A percentile compares a stretch with the other conserved stretches of the same genome.
Evolutionary conservation across 2,329 filamentous ascomycete genomes (phyloP).

Genomic region (Thielaviopsis cerberus): DNA sequence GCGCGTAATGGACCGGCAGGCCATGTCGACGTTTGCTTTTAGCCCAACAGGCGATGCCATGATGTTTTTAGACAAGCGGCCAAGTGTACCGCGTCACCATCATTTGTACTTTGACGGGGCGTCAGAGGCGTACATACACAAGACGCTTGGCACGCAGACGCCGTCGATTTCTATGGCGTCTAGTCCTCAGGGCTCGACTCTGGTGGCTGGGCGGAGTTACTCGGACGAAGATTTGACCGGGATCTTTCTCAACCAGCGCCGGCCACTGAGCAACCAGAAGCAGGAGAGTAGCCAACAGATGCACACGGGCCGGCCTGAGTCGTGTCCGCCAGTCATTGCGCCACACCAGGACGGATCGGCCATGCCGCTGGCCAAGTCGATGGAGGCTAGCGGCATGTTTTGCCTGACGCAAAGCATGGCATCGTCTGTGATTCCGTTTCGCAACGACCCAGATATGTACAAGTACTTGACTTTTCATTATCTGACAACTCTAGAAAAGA

Average conservation of each 20-base stretch:
- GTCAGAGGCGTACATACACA: slow-evolving; percentile 14
- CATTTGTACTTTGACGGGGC: not conserved
- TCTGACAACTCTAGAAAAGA: slow-evolving; percentile 31
- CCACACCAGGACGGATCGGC: slow-evolving; percentile 25
- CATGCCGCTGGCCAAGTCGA: slow-evolving; percentile 37
- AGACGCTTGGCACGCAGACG: slow-evolving; percentile 18
- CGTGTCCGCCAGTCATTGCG: slow-evolving; percentile 16
- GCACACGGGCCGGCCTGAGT: not conserved
- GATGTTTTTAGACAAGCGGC: slow-evolving; percentile 43
- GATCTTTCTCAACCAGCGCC: slow-evolving; percentile 28
- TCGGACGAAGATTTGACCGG: slow-evolving; percentile 46
- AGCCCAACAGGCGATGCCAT: slow-evolving; percentile 40
- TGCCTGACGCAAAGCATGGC: slow-evolving; percentile 45
- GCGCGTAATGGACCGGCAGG: slow-evolving; percentile 42
- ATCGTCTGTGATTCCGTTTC: slow-evolving; percentile 36
- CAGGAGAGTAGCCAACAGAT: slow-evolving; percentile 23
- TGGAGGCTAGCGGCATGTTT: slow-evolving; percentile 38
- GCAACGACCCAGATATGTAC: slow-evolving; percentile 32
- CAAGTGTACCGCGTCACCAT: slow-evolving; percentile 15
- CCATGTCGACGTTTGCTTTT: slow-evolving; percentile 42
- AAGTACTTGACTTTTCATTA: slow-evolving; percentile 38
- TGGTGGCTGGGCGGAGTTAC: slow-evolving; percentile 41
- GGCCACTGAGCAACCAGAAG: slow-evolving; percentile 19
- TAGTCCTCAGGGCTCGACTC: slow-evolving; percentile 29
- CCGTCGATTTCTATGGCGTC: slow-evolving; percentile 28